Evolutionary conservation across 129 eudicot species (phyloP), one percentile per base, ranked within the genome.

Genomic region (Saussurea involucrata): DNA sequence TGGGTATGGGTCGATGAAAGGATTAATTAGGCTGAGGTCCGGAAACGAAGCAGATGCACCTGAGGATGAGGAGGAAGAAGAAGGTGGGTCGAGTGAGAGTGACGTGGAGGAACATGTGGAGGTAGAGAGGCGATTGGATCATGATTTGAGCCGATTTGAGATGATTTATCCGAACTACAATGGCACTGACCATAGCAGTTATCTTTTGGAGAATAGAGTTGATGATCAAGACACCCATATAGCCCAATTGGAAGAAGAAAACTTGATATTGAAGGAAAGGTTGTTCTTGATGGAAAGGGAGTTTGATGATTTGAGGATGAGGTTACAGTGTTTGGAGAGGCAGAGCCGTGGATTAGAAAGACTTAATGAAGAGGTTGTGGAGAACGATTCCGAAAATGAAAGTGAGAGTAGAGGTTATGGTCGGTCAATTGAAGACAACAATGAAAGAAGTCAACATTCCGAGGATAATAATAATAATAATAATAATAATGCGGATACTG

Each of bases 21-120:
- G 82, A 0, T 34, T 82, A 8, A 82, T 82, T 44, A 82, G 98
- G 83, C 82, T 90, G 24, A 61, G 97, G 72, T 87, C 97, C 0
- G 92, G 96, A 8, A 86, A 90, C 46, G 97, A 91, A 37, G 84
- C 74, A 27, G 92, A 88, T 42, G 83, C 74, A 21, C 77, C 82
- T 25, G 90, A 78, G 8, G 92, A 88, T 8, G 93, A 89, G 6
- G 98, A 89, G 12, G 95, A 87, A 7, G 94, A 90, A 11, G 98
- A 83, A 60, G 97, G 88, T 7, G 92, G 85, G 0, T 85, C 97
- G 2, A 87, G 98, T 72, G 98, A 90, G 82, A 93, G 95, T 83
- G 97, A 93, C 55, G 91, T 93, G 20, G 98, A 93, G 77, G 98
- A 93, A 84, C 93, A 85, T 73, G 89, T 88, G 40, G 98, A 92